phyloP scores from a whole-genome alignment of 108 stramenopile species.

The Thalassiosira profunda region DNA sequence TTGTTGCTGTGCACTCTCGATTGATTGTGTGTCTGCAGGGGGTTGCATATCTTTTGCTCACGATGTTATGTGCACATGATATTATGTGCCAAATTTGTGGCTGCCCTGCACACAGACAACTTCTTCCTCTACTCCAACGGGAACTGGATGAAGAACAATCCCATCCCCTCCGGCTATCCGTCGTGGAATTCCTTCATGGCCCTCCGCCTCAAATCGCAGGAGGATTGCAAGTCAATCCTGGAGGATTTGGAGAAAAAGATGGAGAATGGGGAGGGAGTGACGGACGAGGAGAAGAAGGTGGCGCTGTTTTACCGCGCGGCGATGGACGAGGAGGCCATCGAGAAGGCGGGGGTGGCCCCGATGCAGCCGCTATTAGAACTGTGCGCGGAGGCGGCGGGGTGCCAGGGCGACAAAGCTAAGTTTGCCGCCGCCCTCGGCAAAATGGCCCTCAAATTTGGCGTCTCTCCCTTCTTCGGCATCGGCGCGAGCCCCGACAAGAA shows the following conservation, averaged over 20 bases:
- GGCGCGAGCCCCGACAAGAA: constrained; percentile 67
- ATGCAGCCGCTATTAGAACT: constrained; percentile 51
- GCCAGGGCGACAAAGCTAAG: constrained; percentile 16
- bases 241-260: constrained; percentile 29
- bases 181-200: constrained; percentile 80
- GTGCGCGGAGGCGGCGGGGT: constrained; percentile 26
- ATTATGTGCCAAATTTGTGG: too few relatives aligned
- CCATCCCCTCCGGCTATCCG: constrained; percentile 82
- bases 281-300: constrained; percentile 62
- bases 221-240: constrained; percentile 65
- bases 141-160: constrained; percentile 79
- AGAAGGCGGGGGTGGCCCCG: constrained; percentile 47
- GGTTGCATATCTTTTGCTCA: neutral
- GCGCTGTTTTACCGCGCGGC: constrained; percentile 69
- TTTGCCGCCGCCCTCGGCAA: constrained; percentile 51
- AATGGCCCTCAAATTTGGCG: constrained; percentile 24
- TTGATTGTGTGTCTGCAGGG: too few relatives aligned
- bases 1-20: neutral
- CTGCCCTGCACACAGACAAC: constrained; percentile 47
- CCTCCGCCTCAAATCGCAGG: constrained; percentile 70
- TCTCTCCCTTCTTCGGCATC: constrained; percentile 56
- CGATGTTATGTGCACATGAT: neutral
- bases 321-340: constrained; percentile 78
- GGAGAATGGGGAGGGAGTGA: neutral
- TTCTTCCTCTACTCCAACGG: constrained; percentile 81